Percentiles rank a stretch among this genome's conserved stretches.
Evolutionary conservation across 2,329 filamentous ascomycete species (phyloP).

Genomic region (Hypoxylon sp.): DNA sequence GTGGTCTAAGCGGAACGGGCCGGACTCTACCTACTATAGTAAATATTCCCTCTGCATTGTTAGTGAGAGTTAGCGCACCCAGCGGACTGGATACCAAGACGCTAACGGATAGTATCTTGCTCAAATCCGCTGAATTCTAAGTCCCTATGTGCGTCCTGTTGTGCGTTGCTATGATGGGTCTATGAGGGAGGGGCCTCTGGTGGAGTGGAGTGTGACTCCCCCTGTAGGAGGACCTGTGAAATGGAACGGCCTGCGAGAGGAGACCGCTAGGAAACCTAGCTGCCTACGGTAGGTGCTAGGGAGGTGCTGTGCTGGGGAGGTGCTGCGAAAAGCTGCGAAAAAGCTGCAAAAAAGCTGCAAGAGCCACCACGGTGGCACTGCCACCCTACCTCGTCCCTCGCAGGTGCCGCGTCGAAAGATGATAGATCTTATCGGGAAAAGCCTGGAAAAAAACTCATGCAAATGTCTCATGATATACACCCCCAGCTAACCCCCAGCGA

Average conservation of each 20-base stretch:
- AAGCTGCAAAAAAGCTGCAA: too few relatives aligned
- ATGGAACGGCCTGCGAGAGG: too few relatives aligned
- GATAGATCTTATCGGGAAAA: slow-evolving; percentile 42
- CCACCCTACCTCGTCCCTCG: slow-evolving; percentile 29
- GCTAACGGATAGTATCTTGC: slow-evolving; percentile 29
- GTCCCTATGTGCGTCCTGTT: neutral
- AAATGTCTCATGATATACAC: slow-evolving; percentile 40
- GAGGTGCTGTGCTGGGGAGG: too few relatives aligned
- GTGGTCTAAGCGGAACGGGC: slow-evolving; percentile 37
- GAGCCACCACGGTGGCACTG: slow-evolving; percentile 43
- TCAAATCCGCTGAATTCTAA: neutral
- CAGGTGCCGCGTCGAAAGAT: slow-evolving; percentile 20
- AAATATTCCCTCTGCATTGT: slow-evolving; percentile 22
- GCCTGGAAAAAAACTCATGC: slow-evolving; percentile 21
- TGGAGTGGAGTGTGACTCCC: too few relatives aligned
- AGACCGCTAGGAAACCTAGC: too few relatives aligned
- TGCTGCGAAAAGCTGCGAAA: too few relatives aligned
- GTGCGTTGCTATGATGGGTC: neutral
- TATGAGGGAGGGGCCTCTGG: too few relatives aligned
- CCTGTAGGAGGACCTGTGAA: too few relatives aligned
- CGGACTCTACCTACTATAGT: too few relatives aligned
- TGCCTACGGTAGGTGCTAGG: too few relatives aligned
- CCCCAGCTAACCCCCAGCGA: neutral
- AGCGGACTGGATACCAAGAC: neutral
- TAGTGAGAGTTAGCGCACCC: slow-evolving; percentile 31